Evolutionary conservation across 768 basidiomycete species (phyloP), one percentile per base, ranked within the genome.

Genomic region (Pholiota microspora): DNA sequence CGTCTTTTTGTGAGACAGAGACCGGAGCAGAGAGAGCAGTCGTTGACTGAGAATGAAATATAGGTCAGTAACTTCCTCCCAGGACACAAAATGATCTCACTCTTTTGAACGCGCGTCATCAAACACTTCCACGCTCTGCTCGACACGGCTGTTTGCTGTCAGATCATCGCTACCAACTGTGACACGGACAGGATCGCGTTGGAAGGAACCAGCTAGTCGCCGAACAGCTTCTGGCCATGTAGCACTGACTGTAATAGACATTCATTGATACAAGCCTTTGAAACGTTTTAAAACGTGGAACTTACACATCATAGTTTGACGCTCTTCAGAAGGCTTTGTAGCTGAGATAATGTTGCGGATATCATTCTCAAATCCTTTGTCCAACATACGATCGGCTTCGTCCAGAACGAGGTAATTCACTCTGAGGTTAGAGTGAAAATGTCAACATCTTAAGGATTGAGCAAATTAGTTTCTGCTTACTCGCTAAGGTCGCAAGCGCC

Each of bases 311-410:
- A 94, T 85, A 6, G 92, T 96, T 73, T 95, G 93, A 44, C 94
- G 81, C 54, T 82, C 79, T n/a, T 76, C 68, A 31, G 80, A 77
- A 65, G 83, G 83, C 72, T 85, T 81, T 1, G 87, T 84, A 53
- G 79, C 75, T 7, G 81, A 85, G 57, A 98, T 94, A 65, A 99
- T 98, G 56, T 78, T 83, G 49, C 93, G 78, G 56, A 98, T 97
- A 67, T 98, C 97, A 64, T 98, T 97, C 69, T 99, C 97, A 67
- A 99, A 99, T 0, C 96, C 97, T 69, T 89, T 94, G 69, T 98
- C 97, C 47, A 99, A 77, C 96, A 98, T 98, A 48, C 96, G 81
- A 73, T 98, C 96, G 5, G 97, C 97, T 74, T 99, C 97, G 66
- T 99, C 97, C 57, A 99, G 75, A 8, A 98, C 96, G 18, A 98